Percentiles rank a stretch among this genome's conserved stretches.
Conservation (phyloP, 345 rosid species). For the Geranium brycei region DNA sequence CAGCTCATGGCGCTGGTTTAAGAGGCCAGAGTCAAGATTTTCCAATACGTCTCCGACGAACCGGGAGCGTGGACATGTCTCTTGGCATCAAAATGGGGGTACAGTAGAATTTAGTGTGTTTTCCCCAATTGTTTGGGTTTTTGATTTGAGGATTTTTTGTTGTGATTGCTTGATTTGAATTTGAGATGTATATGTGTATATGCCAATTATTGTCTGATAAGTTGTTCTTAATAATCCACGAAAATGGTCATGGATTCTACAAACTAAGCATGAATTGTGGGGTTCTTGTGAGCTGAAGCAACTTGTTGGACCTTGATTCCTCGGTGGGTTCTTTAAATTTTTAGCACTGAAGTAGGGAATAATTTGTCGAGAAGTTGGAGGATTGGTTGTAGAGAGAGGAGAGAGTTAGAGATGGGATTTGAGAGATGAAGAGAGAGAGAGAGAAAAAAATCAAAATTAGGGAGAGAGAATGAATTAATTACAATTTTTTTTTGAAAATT, state of each 20-base stretch:
- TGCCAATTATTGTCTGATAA: too few relatives aligned
- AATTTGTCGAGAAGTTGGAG: not conserved
- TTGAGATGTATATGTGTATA: not conserved
- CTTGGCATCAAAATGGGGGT: conserved; percentile 92
- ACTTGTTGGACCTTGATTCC: not conserved
- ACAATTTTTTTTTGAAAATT: too few relatives aligned
- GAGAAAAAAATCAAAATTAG: too few relatives aligned
- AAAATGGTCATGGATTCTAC: too few relatives aligned
- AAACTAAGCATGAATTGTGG: not conserved
- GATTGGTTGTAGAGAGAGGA: too few relatives aligned
- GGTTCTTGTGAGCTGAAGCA: not conserved
- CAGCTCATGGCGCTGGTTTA: conserved; percentile 59
- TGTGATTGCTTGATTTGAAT: not conserved
- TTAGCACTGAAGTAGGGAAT: too few relatives aligned
- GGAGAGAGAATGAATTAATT: too few relatives aligned
- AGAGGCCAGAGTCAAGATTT: conserved; percentile 70
- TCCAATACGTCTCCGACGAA: conserved; percentile 53
- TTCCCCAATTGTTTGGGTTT: not conserved
- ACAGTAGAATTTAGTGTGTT: conserved; percentile 51
- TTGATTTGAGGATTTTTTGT: not conserved
- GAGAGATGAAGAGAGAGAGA: too few relatives aligned
- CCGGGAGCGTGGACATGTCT: conserved; percentile 93
- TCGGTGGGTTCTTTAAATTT: too few relatives aligned
- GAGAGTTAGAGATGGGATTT: too few relatives aligned
- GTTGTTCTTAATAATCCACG: too few relatives aligned